Conservation (phyloP, 192 early-diverging fungal genomes). For the Haplosporangium gracile region DNA sequence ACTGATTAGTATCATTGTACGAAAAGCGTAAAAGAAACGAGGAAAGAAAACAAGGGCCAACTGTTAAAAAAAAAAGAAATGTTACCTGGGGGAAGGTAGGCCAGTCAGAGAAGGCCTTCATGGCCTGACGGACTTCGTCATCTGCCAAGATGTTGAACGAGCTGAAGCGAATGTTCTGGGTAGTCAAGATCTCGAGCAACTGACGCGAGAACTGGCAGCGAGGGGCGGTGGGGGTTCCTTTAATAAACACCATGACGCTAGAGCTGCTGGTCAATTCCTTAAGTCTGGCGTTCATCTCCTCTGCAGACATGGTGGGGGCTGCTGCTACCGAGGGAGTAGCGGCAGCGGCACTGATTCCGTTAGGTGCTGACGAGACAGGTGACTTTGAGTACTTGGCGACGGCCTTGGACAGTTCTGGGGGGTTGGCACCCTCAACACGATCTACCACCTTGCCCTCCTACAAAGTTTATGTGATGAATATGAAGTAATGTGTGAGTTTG, state of each 20-base stretch:
- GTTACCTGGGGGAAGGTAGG: slow-evolving; percentile 92
- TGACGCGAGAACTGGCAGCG: slow-evolving; percentile 94
- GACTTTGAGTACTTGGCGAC: slow-evolving; percentile 73
- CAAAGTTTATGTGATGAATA: neutral
- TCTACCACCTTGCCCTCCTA: slow-evolving; percentile 77
- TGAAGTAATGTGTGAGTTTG: neutral
- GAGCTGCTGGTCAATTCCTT: slow-evolving; percentile 76
- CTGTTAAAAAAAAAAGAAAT: no score
- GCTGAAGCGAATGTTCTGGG: slow-evolving; percentile 84
- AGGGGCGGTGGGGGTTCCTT: slow-evolving; percentile 75
- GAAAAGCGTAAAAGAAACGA: slow-evolving; percentile 83
- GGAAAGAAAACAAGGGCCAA: slow-evolving; percentile 67
- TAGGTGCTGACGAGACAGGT: slow-evolving; percentile 3
- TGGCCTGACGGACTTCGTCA: slow-evolving; percentile 91
- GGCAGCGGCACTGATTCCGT: slow-evolving; percentile 34
- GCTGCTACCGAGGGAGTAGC: slow-evolving; percentile 50
- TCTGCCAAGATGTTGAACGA: slow-evolving; percentile 94
- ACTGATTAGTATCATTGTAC: neutral
- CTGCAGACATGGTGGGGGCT: slow-evolving; percentile 40
- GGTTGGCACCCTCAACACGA: slow-evolving; percentile 91
- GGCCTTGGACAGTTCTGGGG: slow-evolving; percentile 78
- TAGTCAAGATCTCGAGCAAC: slow-evolving; percentile 82
- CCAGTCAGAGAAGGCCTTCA: slow-evolving; percentile 87
- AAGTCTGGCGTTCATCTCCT: slow-evolving; percentile 77
- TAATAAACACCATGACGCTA: slow-evolving; percentile 95